phyloP scores from a whole-genome alignment of 2,329 filamentous ascomycete genomes.

The Beauveria scarabaeidicola region DNA sequence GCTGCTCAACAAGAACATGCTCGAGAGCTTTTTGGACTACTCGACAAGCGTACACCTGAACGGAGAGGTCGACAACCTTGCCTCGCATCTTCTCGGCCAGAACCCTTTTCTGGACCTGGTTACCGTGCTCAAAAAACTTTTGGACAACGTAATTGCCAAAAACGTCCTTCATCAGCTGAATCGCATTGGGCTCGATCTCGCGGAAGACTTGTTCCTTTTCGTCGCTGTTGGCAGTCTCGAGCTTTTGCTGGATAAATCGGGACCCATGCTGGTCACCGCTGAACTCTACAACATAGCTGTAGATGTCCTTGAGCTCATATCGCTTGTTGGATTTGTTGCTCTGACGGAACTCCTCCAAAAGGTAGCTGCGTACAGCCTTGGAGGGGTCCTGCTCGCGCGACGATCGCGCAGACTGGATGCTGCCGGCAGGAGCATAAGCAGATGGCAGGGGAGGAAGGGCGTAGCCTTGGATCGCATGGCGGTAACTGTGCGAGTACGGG shows the following conservation, averaged over 20 bases:
- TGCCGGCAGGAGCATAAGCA: constrained; percentile 22
- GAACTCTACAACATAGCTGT: constrained; percentile 82
- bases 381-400: constrained; percentile 50
- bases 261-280: constrained; percentile 94
- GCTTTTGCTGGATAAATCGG: constrained; percentile 87
- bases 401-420: constrained; percentile 21
- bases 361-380: constrained; percentile 56
- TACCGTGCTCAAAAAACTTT: constrained; percentile 94
- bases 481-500: constrained; percentile 27
- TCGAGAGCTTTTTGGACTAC: constrained; percentile 96
- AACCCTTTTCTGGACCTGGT: constrained; percentile 83
- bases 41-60: constrained; percentile 87
- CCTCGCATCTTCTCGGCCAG: constrained; percentile 82
- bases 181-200: constrained; percentile 74
- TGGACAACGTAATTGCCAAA: constrained; percentile 99
- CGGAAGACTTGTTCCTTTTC: constrained; percentile 87
- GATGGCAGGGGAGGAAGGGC: constrained; percentile 26
- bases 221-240: constrained; percentile 88
- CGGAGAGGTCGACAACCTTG: constrained; percentile 69
- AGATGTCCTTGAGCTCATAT: constrained; percentile 85
- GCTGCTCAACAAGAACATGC: constrained; percentile 85
- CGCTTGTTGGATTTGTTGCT: constrained; percentile 63
- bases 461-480: constrained; percentile 27
- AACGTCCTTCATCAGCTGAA: constrained; percentile 90
- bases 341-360: constrained; percentile 73